phyloP scores from a whole-genome alignment of 192 early-diverging fungal genomes.

The Umbelopsis ramanniana region DNA sequence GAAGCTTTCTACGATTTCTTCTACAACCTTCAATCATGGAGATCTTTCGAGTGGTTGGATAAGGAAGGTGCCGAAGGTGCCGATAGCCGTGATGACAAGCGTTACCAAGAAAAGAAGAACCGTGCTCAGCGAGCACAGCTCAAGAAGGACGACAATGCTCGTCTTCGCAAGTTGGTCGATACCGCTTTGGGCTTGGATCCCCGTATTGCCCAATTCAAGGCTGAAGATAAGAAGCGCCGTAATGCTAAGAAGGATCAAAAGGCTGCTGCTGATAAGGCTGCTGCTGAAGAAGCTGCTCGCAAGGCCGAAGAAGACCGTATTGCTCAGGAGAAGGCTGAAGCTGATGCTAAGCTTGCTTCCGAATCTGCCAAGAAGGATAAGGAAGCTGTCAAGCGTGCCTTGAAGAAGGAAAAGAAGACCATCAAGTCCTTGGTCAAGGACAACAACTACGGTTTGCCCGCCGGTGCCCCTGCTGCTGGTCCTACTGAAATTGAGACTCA shows the following conservation, averaged over 20 bases:
- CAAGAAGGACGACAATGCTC: constrained; percentile 98
- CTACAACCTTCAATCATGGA: constrained; percentile 94
- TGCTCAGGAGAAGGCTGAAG: constrained; percentile 58
- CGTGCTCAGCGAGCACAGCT: constrained; percentile 84
- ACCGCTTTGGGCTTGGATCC: constrained; percentile 82
- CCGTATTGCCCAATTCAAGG: constrained; percentile 87
- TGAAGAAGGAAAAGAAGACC: constrained; percentile 92
- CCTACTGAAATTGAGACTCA: constrained; percentile 68
- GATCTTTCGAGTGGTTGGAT: constrained; percentile 97
- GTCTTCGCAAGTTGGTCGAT: constrained; percentile 83
- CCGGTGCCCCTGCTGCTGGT: constrained; percentile 50
- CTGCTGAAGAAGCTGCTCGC: constrained; percentile 57
- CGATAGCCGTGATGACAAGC: constrained; percentile 96
- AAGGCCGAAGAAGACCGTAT: constrained; percentile 53
- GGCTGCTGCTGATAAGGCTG: constrained; percentile 69
- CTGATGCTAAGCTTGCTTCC: constrained; percentile 60
- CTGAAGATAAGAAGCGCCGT: constrained; percentile 88
- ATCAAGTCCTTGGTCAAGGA: constrained; percentile 79
- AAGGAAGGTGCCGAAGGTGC: constrained; percentile 92
- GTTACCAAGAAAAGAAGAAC: constrained; percentile 96
- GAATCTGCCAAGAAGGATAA: constrained; percentile 82
- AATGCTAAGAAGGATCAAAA: constrained; percentile 91
- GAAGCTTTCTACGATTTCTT: constrained; percentile 87
- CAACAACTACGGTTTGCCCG: constrained; percentile 80
- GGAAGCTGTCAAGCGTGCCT: constrained; percentile 84